phyloP scores from a whole-genome alignment of 192 early-diverging fungal genomes.

The Coemansia sp. region DNA sequence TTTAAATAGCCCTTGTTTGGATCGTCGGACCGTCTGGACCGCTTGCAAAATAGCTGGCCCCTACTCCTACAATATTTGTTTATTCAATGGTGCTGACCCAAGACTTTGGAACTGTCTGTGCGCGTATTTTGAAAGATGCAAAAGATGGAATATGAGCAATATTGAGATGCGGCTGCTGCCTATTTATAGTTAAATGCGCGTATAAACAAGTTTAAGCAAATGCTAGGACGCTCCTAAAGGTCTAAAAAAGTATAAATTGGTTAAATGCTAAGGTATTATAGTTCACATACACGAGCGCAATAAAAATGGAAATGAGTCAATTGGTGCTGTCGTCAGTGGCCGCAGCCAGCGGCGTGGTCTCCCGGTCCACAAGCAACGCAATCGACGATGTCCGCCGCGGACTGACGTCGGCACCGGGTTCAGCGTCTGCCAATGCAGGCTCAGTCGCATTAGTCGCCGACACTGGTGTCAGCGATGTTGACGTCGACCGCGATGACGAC shows the following conservation, averaged over 20 bases:
- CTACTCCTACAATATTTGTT: background rate
- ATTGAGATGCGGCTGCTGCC: background rate
- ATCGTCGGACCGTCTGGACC: background rate
- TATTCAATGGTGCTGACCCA: background rate
- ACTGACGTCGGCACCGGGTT: background rate
- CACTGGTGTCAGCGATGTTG: conserved; percentile 10
- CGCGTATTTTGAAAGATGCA: background rate
- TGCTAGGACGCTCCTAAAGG: background rate
- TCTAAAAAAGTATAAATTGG: background rate
- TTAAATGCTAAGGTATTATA: background rate
- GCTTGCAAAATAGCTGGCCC: background rate
- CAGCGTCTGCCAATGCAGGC: background rate
- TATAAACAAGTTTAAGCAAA: background rate
- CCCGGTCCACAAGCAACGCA: conserved; percentile 23
- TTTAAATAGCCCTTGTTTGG: background rate
- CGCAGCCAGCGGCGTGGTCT: background rate
- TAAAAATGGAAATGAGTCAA: background rate
- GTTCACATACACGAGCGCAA: conserved; percentile 1
- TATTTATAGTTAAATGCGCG: background rate
- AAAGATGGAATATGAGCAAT: background rate
- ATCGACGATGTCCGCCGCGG: conserved; percentile 31
- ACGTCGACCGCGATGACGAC: conserved; percentile 1
- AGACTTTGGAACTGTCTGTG: background rate
- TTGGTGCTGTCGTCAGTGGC: background rate
- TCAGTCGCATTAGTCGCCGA: conserved; percentile 1